Evolutionary conservation across 1,284 basidiomycete genomes (phyloP).

Genomic region (Austropuccinia psidii): DNA sequence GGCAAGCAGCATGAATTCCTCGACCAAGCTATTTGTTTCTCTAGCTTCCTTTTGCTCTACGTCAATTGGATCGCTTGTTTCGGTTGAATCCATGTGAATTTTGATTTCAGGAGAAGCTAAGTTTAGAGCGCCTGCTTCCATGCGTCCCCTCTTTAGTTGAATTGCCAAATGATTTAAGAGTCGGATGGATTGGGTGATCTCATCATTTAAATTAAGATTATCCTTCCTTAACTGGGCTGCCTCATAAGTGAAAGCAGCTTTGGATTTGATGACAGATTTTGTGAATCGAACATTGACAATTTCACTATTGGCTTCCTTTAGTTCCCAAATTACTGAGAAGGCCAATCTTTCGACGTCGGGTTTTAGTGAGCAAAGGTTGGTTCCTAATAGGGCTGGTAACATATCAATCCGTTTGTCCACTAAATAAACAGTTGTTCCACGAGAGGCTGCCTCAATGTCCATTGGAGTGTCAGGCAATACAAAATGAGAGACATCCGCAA

Average conservation of each 20-base stretch:
- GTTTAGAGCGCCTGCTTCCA: slow-evolving; percentile 90
- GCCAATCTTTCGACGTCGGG: slow-evolving; percentile 90
- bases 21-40: slow-evolving; percentile 94
- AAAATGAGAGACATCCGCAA: slow-evolving; percentile 97
- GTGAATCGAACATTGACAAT: slow-evolving; percentile 85
- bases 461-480: slow-evolving; percentile 89
- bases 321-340: slow-evolving; percentile 94
- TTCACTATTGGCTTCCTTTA: slow-evolving; percentile 73
- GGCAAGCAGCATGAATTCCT: slow-evolving; percentile 98
- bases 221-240: slow-evolving; percentile 93
- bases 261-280: slow-evolving; percentile 94
- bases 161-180: slow-evolving; percentile 80
- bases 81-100: slow-evolving; percentile 80
- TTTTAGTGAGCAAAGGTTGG: slow-evolving; percentile 88
- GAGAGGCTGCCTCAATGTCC: slow-evolving; percentile 89
- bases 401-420: slow-evolving; percentile 99
- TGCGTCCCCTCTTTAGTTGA: slow-evolving; percentile 76
- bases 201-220: slow-evolving; percentile 70
- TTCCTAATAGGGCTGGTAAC: slow-evolving; percentile 87
- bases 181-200: slow-evolving; percentile 78
- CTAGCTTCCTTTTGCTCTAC: slow-evolving; percentile 89
- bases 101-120: slow-evolving; percentile 97
- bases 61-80: slow-evolving; percentile 80
- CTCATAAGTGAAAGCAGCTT: slow-evolving; percentile 94
- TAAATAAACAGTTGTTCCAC: slow-evolving; percentile 95